Evolutionary conservation across 129 eudicot genomes (phyloP).

Genomic region (Mikania micrantha): DNA sequence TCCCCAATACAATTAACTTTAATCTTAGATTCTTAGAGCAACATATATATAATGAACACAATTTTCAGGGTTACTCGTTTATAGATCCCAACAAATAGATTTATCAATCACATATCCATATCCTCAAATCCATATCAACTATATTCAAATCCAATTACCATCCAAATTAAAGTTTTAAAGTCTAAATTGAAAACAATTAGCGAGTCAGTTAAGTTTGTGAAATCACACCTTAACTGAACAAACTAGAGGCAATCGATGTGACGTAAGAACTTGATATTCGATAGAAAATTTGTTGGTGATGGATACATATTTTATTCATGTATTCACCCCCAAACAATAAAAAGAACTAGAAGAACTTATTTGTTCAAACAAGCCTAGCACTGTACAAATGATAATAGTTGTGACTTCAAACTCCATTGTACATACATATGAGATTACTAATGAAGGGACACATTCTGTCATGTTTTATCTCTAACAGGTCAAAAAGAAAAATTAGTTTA

Average conservation of each 20-base stretch:
- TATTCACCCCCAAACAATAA: background rate
- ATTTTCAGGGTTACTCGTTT: background rate
- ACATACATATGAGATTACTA: background rate
- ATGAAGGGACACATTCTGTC: background rate
- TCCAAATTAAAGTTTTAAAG: background rate
- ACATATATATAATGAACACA: background rate
- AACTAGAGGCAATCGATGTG: background rate
- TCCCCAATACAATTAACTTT: background rate
- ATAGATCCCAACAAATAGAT: background rate
- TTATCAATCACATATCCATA: background rate
- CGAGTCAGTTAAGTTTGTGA: background rate
- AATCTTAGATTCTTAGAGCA: background rate
- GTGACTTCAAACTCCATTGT: background rate
- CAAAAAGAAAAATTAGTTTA: background rate
- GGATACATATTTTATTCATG: background rate
- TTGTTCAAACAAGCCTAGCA: too few relatives aligned
- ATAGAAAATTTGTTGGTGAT: background rate
- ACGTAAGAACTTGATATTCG: constrained; percentile 1
- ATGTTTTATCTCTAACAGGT: background rate
- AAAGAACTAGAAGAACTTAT: background rate
- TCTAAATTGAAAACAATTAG: background rate
- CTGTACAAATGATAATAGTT: too few relatives aligned
- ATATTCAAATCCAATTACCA: background rate
- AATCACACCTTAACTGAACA: background rate
- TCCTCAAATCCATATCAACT: background rate